Conservation (phyloP, 2,329 filamentous ascomycete species). For the Didymella arachidicola region DNA sequence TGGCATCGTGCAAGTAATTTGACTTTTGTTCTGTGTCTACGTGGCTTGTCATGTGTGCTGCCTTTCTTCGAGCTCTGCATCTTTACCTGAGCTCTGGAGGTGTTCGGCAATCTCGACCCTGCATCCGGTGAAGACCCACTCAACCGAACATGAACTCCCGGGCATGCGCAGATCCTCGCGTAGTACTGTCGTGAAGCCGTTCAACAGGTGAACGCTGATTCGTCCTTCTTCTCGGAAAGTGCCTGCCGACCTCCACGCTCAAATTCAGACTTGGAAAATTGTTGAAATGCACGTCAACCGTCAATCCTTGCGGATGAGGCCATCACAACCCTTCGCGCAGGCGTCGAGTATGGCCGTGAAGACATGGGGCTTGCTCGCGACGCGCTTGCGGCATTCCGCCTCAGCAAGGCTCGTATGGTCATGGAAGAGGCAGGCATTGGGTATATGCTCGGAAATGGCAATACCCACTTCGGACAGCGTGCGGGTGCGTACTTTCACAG, state of each 20-base stretch:
- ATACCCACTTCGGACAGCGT: background rate
- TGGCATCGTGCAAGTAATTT: background rate
- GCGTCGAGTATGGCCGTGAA: background rate
- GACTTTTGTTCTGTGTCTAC: background rate
- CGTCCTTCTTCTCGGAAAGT: background rate
- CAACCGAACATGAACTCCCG: conserved; percentile 13
- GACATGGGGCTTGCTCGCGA: background rate
- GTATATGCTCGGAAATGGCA: background rate
- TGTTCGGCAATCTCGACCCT: background rate
- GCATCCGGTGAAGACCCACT: conserved; percentile 25
- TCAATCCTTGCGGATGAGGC: background rate
- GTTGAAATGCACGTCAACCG: background rate
- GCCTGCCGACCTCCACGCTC: background rate
- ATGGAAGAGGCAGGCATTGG: background rate
- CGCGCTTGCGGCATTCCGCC: background rate
- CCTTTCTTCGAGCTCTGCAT: background rate
- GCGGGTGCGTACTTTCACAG: background rate
- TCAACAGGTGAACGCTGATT: background rate
- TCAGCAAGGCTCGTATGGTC: background rate
- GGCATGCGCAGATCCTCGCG: conserved; percentile 13
- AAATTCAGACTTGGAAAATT: background rate
- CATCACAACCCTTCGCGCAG: background rate
- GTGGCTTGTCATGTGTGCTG: background rate
- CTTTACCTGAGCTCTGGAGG: background rate
- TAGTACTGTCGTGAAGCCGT: conserved; percentile 5